These are phyloP conservation scores for Tulasnella sp. DNA, from an alignment of 768 basidiomycete genomes.

Conservation along the genomic window DNA sequence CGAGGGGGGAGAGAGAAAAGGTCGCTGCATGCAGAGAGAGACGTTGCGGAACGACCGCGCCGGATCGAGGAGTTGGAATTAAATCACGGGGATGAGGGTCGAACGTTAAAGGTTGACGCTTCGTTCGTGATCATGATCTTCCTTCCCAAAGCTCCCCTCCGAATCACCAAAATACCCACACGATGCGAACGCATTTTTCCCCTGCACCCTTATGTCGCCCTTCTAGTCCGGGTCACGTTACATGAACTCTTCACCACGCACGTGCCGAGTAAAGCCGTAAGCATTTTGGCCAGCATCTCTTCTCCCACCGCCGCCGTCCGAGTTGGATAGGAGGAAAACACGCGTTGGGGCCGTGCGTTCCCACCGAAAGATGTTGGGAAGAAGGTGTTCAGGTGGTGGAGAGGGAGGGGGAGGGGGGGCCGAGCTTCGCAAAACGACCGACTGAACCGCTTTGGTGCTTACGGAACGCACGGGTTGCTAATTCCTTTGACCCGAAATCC, in stretches of 20 bases:
- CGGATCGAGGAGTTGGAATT: not conserved
- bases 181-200: not conserved
- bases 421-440: not conserved
- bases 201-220: not conserved
- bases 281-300: not conserved
- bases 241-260: too few relatives aligned
- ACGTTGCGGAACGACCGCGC: not conserved
- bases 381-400: not conserved
- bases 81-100: not conserved
- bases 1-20: not conserved
- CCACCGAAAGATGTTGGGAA: not conserved
- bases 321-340: not conserved
- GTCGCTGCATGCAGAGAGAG: too few relatives aligned
- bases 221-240: not conserved
- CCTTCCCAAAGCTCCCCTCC: not conserved
- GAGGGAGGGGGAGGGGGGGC: not conserved
- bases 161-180: not conserved
- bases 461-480: not conserved
- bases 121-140: not conserved
- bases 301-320: not conserved
- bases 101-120: not conserved
- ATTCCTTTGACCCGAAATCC: not conserved
- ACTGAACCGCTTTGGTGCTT: not conserved
- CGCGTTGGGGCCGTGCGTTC: not conserved
- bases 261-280: not conserved